Base-by-base conservation (phyloP, 2,329 filamentous ascomycete genomes). In the Monosporascus sp. region DNA sequence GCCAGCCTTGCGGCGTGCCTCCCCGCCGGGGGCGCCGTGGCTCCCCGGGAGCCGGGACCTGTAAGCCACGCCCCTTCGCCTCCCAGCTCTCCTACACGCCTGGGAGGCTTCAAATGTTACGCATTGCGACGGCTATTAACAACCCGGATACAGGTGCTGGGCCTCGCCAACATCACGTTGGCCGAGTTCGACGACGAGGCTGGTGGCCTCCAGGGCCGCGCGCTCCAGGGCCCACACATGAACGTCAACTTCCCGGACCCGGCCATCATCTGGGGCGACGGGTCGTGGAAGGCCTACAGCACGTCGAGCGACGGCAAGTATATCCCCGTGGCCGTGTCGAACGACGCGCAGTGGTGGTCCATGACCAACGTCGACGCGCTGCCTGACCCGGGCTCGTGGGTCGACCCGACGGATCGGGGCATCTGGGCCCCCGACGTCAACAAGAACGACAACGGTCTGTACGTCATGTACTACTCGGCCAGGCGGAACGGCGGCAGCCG, bases 381-480 rank as follows among this genome's bases (percentile, higher is more conserved):
- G 45, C 65, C 65, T 11, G 22, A 64, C 46, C 56, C 59, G 5
- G 65, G 66, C 9, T 48, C 58, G 3, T 68, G 66, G 66, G 64
- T 66, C n/a, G 56, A 64, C 34, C 37, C 59, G 2, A 56, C 51
- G 2, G 61, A 64, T 47, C 43, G 48, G 20, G 52, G 57, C 3
- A 62, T 67, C 40, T 68, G 65, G 66, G 66, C 66, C 2, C 66
- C 66, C 0, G 65, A 67, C 38, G 64, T 68, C 16, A 59, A 66
- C 51, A 67, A 65, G 57, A 66, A 65, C 38, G 66, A 68, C 41
- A 60, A 56, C 41, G 64, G 65, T 7, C 52, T 54, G 9, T 67
- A 64, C 38, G 63, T 68, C 19, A 67, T 67, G 65, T 68, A 68
- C 54, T 68, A 67, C 54, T 66, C 66, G 2, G 66, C 61, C 1